Conservation (phyloP, 2,329 filamentous ascomycete species). For the Ceratocystis papillata region DNA sequence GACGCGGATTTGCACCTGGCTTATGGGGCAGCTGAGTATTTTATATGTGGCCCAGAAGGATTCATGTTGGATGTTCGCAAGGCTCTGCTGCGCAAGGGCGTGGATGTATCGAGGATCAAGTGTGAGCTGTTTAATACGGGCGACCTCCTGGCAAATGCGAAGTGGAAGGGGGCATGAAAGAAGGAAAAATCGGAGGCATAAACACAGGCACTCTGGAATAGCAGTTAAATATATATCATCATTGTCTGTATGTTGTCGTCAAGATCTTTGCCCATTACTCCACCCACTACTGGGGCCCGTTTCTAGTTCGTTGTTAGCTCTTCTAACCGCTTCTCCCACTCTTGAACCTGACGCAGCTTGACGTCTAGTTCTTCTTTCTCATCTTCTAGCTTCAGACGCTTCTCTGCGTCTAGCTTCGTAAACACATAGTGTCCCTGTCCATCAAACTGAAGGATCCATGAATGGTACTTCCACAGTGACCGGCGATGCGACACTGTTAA, state of each 20-base stretch:
- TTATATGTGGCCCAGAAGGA: conserved; percentile 55
- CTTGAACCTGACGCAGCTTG: conserved; percentile 71
- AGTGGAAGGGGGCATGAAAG: not conserved
- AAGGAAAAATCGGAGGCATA: not conserved
- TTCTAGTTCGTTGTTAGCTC: conserved; percentile 49
- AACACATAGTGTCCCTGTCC: conserved; percentile 89
- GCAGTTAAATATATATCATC: not conserved
- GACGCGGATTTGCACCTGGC: conserved; percentile 45
- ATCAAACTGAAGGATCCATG: conserved; percentile 89
- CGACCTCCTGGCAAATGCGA: conserved; percentile 29
- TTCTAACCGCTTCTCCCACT: conserved; percentile 71
- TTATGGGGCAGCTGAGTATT: conserved; percentile 51
- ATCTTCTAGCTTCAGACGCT: conserved; percentile 75
- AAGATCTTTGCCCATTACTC: not conserved
- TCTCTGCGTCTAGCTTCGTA: conserved; percentile 78
- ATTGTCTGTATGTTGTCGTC: not conserved
- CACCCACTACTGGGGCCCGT: not conserved
- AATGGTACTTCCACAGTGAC: conserved; percentile 94
- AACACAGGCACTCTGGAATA: not conserved
- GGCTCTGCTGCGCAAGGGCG: conserved; percentile 45
- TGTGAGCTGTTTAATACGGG: conserved; percentile 60
- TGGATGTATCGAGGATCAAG: conserved; percentile 48
- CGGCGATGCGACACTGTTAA: conserved; percentile 92
- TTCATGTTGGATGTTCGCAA: conserved; percentile 57
- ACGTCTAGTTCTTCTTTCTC: conserved; percentile 92